Evolutionary conservation across 208 protist genomes (phyloP).

Genomic region (Phytomonas francai): DNA sequence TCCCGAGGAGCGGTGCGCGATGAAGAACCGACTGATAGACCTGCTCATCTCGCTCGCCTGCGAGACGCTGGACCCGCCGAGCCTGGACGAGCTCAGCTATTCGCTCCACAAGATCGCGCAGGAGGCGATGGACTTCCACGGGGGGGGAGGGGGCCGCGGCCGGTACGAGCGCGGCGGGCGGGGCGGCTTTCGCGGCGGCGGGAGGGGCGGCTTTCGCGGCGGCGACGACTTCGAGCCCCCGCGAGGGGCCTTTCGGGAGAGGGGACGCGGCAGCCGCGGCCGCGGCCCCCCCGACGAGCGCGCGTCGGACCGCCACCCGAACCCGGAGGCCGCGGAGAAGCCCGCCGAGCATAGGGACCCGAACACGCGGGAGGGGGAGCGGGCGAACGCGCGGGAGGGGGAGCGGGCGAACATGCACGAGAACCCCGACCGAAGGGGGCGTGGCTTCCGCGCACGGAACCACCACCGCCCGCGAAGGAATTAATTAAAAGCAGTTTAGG

Average conservation of each 20-base stretch:
- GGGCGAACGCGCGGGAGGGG: neutral
- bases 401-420: neutral
- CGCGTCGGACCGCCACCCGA: neutral
- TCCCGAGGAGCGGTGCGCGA: neutral
- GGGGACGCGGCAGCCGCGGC: neutral
- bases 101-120: slow-evolving; percentile 13
- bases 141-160: slow-evolving; percentile 5
- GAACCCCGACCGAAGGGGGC: neutral
- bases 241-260: neutral
- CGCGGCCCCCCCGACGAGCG: neutral
- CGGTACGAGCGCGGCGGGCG: slow-evolving; percentile 1
- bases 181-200: slow-evolving; percentile 3
- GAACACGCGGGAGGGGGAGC: neutral
- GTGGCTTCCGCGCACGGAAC: neutral
- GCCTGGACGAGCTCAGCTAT: slow-evolving; percentile 25
- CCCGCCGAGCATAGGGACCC: neutral
- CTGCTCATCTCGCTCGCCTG: slow-evolving; percentile 26
- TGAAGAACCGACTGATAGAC: slow-evolving; percentile 26
- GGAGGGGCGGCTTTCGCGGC: slow-evolving; percentile 2
- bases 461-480: neutral
- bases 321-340: neutral
- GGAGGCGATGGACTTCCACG: slow-evolving; percentile 12
- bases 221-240: neutral
- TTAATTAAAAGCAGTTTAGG: neutral
- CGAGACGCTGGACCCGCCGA: slow-evolving; percentile 22